phyloP scores from a whole-genome alignment of 2,329 filamentous ascomycete species.

The Ophiognomonia clavigignenti-juglandacearum region DNA sequence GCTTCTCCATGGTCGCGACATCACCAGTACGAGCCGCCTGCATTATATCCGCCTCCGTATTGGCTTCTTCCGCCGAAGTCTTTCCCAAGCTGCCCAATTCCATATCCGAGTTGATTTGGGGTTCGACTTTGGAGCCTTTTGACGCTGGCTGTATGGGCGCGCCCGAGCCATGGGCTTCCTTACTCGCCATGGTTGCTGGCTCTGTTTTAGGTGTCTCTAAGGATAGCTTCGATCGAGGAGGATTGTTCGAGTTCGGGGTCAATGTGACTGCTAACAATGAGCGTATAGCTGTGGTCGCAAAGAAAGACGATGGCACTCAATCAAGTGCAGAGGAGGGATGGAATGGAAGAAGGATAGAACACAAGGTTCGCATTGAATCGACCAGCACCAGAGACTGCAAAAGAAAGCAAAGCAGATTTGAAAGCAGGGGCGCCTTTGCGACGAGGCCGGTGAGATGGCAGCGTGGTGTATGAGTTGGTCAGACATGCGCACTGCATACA shows the following conservation, averaged over 20 bases:
- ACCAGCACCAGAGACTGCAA: too few species aligned
- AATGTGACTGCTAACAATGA: too few species aligned
- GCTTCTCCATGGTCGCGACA: conserved; percentile 77
- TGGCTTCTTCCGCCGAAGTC: conserved; percentile 38
- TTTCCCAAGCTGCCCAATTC: conserved; percentile 48
- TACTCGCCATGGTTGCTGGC: conserved; percentile 30
- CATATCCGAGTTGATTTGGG: conserved; percentile 53
- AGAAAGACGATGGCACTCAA: too few species aligned
- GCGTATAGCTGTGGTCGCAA: too few species aligned
- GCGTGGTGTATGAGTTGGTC: background rate
- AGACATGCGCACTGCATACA: too few species aligned
- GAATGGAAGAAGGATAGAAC: background rate
- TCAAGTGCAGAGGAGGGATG: too few species aligned
- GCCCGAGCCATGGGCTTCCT: conserved; percentile 18
- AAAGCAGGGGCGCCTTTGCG: too few species aligned
- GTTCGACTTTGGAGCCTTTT: conserved; percentile 48
- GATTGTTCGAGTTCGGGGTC: too few species aligned
- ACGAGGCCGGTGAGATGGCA: too few species aligned
- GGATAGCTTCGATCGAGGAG: background rate
- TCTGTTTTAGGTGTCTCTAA: background rate
- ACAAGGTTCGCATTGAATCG: too few species aligned
- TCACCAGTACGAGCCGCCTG: conserved; percentile 88
- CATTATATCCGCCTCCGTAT: conserved; percentile 72
- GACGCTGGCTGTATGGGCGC: conserved; percentile 50
- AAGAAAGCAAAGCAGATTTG: too few species aligned